phyloP scores from a whole-genome alignment of 331 rosid genomes.

The Pyrus hybrid region DNA sequence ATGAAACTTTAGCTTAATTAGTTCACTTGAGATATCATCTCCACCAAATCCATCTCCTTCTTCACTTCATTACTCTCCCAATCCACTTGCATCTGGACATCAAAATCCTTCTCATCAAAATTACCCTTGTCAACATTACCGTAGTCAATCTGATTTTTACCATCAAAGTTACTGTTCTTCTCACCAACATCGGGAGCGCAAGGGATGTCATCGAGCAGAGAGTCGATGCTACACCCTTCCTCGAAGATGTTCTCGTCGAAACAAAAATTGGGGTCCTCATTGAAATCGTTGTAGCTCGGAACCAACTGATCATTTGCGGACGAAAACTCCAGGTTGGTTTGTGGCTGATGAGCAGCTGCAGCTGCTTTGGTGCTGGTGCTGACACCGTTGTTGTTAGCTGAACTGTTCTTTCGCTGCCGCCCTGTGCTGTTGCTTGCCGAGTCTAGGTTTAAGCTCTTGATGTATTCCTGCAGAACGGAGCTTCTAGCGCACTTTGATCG shows the following conservation, averaged over 20 bases:
- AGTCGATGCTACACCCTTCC: slow-evolving; percentile 56
- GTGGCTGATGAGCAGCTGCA: not conserved
- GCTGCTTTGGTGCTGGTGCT: not conserved
- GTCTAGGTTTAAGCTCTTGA: slow-evolving; percentile 72
- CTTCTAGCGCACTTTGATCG: slow-evolving; percentile 63
- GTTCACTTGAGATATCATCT: slow-evolving; percentile 59
- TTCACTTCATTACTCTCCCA: slow-evolving; percentile 33
- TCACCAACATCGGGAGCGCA: slow-evolving; percentile 18
- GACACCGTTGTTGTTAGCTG: slow-evolving; percentile 1
- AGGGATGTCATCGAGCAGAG: slow-evolving; percentile 55
- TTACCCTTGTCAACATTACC: not conserved
- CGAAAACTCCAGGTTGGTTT: slow-evolving; percentile 8
- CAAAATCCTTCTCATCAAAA: slow-evolving; percentile 19
- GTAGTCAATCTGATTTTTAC: not conserved
- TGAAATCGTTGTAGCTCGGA: slow-evolving; percentile 44
- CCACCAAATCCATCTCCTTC: slow-evolving; percentile 79
- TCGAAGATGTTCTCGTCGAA: slow-evolving; percentile 55
- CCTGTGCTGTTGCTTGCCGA: slow-evolving; percentile 16
- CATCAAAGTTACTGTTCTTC: not conserved
- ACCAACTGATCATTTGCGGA: slow-evolving; percentile 29
- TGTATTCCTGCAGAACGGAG: slow-evolving; percentile 77
- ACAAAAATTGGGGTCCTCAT: slow-evolving; percentile 46
- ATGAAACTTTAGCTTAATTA: not conserved
- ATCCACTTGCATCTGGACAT: slow-evolving; percentile 17
- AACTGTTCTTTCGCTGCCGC: slow-evolving; percentile 26